A percentile compares a stretch with the other conserved stretches of the same genome.
These are phyloP conservation scores for Stereocaulon alpinum DNA, from an alignment of 495 filamentous ascomycete genomes.

Conservation along the genomic window DNA sequence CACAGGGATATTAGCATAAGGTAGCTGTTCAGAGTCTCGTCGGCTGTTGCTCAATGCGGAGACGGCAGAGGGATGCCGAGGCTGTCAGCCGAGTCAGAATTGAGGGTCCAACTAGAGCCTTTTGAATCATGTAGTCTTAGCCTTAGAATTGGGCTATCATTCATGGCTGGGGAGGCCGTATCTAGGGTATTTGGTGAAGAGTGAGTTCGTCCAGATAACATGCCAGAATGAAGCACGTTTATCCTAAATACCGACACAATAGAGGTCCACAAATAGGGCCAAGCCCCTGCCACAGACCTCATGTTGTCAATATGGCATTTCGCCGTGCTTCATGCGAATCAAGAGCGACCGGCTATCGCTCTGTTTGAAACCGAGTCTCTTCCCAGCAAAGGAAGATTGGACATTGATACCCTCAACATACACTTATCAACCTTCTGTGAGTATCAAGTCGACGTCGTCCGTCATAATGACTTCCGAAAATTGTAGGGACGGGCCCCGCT, in stretches of 20 bases:
- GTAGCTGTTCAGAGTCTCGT: background rate
- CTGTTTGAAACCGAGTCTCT: too few relatives aligned
- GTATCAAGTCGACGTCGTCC: background rate
- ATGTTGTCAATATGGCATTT: too few relatives aligned
- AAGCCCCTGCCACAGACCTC: background rate
- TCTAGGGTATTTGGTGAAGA: background rate
- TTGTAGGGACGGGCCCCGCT: background rate
- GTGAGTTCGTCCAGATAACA: background rate
- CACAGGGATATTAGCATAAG: background rate
- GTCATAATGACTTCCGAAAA: background rate
- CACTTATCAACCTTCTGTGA: background rate
- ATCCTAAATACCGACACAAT: too few relatives aligned
- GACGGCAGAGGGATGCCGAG: background rate
- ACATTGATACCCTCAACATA: background rate
- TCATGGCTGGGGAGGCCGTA: background rate
- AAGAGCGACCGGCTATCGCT: too few relatives aligned
- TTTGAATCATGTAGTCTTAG: background rate
- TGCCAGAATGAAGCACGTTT: too few relatives aligned
- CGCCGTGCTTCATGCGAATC: too few relatives aligned
- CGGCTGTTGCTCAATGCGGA: background rate
- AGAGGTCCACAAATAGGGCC: too few relatives aligned
- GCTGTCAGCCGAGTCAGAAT: background rate
- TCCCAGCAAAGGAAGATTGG: background rate
- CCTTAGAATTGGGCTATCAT: too few relatives aligned
- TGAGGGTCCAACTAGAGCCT: background rate